Evolutionary conservation across 2,329 filamentous ascomycete species (phyloP), one percentile per base, ranked within the genome.

Genomic region (Alternaria sp.): DNA sequence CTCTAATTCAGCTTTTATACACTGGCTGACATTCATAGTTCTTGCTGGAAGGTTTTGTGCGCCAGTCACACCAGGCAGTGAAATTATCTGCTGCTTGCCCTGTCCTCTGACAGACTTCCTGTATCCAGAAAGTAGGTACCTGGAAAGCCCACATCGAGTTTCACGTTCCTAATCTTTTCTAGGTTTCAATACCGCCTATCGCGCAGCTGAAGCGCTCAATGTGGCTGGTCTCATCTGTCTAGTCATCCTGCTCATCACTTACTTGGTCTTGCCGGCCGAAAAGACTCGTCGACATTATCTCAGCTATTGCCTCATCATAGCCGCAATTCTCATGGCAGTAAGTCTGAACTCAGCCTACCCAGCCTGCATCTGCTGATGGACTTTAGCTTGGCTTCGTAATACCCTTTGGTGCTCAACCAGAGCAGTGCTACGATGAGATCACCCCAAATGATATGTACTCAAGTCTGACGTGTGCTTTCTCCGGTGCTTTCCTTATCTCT

Each of bases 211-310:
- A 79, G 97, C 92, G 89, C 84, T 97, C 60, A 93, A 92, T 67
- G 89, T 97, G 15, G 88, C 86, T 10, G 89, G 93, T 58, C 86
- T 93, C 45, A 81, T 90, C 51, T 89, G 91, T 71, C 91, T 91
- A 65, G 74, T 89, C 15, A 95, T 96, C 74, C 83, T 98, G 59
- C 83, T 98, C 15, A 55, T 92, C 6, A 96, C 93, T 6, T 98
- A 93, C 85, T 83, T 88, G 4, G 85, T 91, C 13, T 84, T 99
- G 21, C 94, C 96, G 0, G 88, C 93, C 23, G 93, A 97, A 72
- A 95, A 93, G 83, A 97, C 96, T 7, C 89, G 93, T 75, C 89
- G 94, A 57, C 96, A 99, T 79, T 98, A 98, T 75, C 84, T 99
- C 40, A 97, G 92, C 76, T 91, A 97, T 68, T 96, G 93, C 77